Evolutionary conservation across 129 eudicot genomes (phyloP), one percentile per base, ranked within the genome.

Genomic region (Flaveria robusta): DNA sequence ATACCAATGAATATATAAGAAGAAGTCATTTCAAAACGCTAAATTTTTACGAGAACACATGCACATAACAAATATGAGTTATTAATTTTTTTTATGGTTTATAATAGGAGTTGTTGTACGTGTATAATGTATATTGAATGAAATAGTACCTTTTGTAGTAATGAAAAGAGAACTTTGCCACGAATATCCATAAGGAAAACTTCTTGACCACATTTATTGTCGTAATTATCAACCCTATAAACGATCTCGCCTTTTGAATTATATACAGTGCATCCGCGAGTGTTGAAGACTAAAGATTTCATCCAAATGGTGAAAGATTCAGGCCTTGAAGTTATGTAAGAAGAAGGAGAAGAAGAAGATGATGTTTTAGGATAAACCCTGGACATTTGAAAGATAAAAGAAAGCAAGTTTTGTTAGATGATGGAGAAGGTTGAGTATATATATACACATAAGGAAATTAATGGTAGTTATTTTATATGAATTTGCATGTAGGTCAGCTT

Each of bases 161-260:
- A 69, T 27, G 93, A 84, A 77, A 75, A 85, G 23, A 90, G 77
- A 70, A 90, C 84, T 65, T 81, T 71, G 69, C 93, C 96, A 6
- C 39, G 47, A 37, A 83, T 68, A 75, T 90, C 90, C 96, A 90
- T 90, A 59, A 88, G 69, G 63, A 77, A 82, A 34, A 86, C 89
- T 59, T 86, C 76, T 31, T 68, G 64, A 60, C 87, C 67, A 43
- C 91, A 74, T 68, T 75, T 90, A 14, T 81, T 66, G 66, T 81
- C 83, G 70, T 90, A 90, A 49, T 90, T 90, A 82, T 90, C 93
- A 10, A 90, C 83, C 9, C 96, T 79, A 66, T 83, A 90, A 34
- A 84, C 72, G 5, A 90, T 81, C 29, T 81, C 78, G 16, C 93
- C 93, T 18, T 78, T 75, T 0, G 93, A 86, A 39, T 88, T 75